Base-by-base conservation (phyloP, 805 yeast genomes). In the Ogataea thermomethanolica region DNA sequence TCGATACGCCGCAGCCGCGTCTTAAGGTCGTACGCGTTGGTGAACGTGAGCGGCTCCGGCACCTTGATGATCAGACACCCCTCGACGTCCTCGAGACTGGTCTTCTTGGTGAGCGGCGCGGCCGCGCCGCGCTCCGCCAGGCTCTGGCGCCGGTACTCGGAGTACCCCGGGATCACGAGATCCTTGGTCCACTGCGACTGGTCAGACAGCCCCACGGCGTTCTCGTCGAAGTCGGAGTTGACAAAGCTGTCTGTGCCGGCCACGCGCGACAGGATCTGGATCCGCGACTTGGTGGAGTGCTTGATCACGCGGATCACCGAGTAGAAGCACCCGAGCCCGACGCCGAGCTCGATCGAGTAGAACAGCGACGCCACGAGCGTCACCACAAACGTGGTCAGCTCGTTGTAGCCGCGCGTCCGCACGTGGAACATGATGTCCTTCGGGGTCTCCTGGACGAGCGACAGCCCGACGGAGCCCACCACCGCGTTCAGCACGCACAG, bases 31-130 rank as follows among this genome's bases (percentile, higher is more conserved):
- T 83, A 83, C 7, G 90, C 74, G 59, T 90, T 89, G 28, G 95
- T 87, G 61, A 89, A 89, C 5, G 90, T 86, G 44, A 89, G 67
- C 1, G 96, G 95, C 55, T 89, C 96, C 0, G 96, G 89, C 30
- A 89, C 76, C 48, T 81, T 83, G 26, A 89, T 83, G 22, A 88
- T 77, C 25, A 90, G 66, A 40, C 89, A 83, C 0, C 88, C 89
- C 49, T 81, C 85, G 35, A 83, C 67, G 28, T 68, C 74, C 51
- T 72, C 64, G 56, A 7, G 53, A 46, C 11, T 27, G 20, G 7
- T 26, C 17, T 25, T 33, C 22, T 8, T 13, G 28, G 29, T 2
- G 8, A 31, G 26, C 15, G 12, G 27, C 23, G 11, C 17, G 12
- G 27, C 24, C 11, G 34, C 14, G 3, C 29, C 12, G 2, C 12